Evolutionary conservation across 768 basidiomycete genomes (phyloP), one percentile per base, ranked within the genome.

Genomic region (Postia placenta): DNA sequence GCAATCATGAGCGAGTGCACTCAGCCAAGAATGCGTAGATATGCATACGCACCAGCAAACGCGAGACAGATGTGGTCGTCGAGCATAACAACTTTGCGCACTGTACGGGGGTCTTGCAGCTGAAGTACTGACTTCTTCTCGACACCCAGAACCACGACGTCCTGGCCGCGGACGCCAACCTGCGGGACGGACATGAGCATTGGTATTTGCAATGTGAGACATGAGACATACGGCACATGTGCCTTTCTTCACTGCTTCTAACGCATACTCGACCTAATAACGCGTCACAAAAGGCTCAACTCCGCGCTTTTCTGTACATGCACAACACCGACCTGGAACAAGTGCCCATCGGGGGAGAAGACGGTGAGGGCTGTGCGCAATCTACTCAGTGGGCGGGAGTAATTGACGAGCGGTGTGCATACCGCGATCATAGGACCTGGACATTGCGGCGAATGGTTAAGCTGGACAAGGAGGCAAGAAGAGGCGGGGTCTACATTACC

Each of bases 101-200:
- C 94, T 1, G 96, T 99, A 46, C 96, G 79, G 5, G 96, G 93
- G 68, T 99, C 96, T 74, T 99, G 96, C 15, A 99, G 79, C 68
- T 99, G 96, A 11, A 98, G 75, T 24, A 96, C 83, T 0, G 92
- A 92, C 70, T 97, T 98, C 88, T 98, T 98, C 77, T 99, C 96
- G 25, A 98, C 95, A 43, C 95, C 96, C 22, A 99, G 75, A 3
- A 99, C 92, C 2, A 97, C 96, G 24, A 94, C 89, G 58, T 93
- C 85, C 64, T 87, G 85, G 58, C 96, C 96, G 55, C 92, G 83
- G 28, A 98, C 92, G 46, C 96, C 96, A 53, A 98, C 93, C 94
- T 96, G 50, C 26, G 38, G 53, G 20, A 52, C 37, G 26, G 14
- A 14, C 15, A 42, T 61, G 24, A 59, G 6, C 6, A 42, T 3